phyloP scores from a whole-genome alignment of 495 filamentous ascomycete species.

The Articulospora tetracladia region DNA sequence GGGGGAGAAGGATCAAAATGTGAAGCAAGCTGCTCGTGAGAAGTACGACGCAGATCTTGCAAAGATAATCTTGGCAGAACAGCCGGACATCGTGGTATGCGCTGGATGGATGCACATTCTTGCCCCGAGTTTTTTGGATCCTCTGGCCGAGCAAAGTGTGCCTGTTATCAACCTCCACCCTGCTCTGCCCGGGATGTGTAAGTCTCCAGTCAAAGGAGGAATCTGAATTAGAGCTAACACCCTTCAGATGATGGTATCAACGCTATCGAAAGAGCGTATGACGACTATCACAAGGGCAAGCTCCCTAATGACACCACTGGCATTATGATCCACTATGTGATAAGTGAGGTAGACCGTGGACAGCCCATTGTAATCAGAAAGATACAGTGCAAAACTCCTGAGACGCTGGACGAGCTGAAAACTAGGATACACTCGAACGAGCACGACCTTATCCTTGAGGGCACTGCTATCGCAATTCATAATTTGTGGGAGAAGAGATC shows the following conservation, averaged over 20 bases:
- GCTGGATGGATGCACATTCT: conserved; percentile 73
- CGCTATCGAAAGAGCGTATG: conserved; percentile 75
- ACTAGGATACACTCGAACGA: conserved; percentile 67
- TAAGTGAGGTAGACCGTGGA: conserved; percentile 74
- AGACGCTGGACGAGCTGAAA: conserved; percentile 63
- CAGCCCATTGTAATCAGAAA: conserved; percentile 67
- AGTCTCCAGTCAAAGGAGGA: not conserved
- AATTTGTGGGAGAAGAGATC: conserved; percentile 37
- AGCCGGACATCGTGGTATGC: conserved; percentile 15
- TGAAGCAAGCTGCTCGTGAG: conserved; percentile 57
- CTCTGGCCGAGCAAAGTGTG: conserved; percentile 54
- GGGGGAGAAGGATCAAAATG: conserved; percentile 45
- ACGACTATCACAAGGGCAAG: conserved; percentile 66
- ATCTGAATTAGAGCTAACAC: not conserved
- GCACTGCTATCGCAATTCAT: conserved; percentile 52
- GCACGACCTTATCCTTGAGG: conserved; percentile 67
- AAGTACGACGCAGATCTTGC: conserved; percentile 83
- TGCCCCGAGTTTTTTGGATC: conserved; percentile 58
- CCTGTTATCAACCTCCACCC: conserved; percentile 88
- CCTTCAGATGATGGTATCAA: conserved; percentile 68
- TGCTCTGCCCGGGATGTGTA: conserved; percentile 33
- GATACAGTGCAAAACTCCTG: conserved; percentile 65
- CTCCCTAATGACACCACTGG: conserved; percentile 71
- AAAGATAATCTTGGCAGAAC: conserved; percentile 44
- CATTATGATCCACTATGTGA: conserved; percentile 48